Evolutionary conservation across 345 rosid genomes (phyloP), one percentile per base, ranked within the genome.

Genomic region (Moricandia arvensis): DNA sequence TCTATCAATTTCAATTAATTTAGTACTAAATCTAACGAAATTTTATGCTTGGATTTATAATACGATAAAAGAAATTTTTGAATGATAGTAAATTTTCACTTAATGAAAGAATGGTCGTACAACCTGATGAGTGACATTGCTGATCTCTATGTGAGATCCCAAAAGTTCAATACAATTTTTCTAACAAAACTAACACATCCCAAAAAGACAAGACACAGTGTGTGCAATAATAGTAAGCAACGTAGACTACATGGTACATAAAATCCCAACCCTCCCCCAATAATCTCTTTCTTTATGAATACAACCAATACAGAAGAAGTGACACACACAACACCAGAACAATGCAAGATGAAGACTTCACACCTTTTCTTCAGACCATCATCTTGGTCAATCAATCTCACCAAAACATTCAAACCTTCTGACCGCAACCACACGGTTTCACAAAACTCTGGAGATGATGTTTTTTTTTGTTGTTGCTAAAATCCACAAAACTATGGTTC

Each of bases 91-190:
- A 6, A 13, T 43, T 29, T 69, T 54, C 59, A 70, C 51, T 62
- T 76, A 43, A 77, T 77, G 80, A 68, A 71, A 63, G 75, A 71
- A 71, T 77, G 75, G 72, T 71, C 65, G 45, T 70, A 77, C 76
- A 77, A 71, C 72, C 75, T 76, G 60, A 69, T 49, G 58, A 27
- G 18, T 24, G 51, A 70, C 70, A 75, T 65, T 47, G 34, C 57
- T 66, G 80, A 71, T 64, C 80, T 57, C 76, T 71, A 18, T 71
- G 7, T 71, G 76, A 65, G 80, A 64, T 77, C 53, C 5, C 76
- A 58, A 71, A 71, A 77, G 58, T 58, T 34, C 72, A 65, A 59
- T 65, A 7, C 1, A 49, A 49, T 21, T 49, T 49, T 60, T 59
- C 47, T 55, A 9, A 15, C 21, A 64, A 21, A 17, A n/a, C 47